Base-by-base conservation (phyloP, 768 basidiomycete genomes). In the Vishniacozyma victoriae region DNA sequence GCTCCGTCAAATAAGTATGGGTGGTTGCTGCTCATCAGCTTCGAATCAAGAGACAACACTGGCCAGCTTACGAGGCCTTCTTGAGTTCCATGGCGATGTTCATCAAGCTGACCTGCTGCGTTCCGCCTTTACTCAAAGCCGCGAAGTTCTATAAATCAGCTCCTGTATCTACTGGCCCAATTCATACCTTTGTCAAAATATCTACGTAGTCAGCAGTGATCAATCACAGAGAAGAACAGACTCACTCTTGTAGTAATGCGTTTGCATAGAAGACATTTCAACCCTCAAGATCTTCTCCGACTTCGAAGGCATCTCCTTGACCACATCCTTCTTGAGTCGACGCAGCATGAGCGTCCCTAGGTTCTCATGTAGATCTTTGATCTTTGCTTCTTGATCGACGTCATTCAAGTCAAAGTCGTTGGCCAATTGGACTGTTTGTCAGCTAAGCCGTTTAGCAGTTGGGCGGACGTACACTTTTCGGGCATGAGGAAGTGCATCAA, bases 401-500 rank as follows among this genome's bases (percentile, higher is more conserved):
- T 97, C 93, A 59, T 78, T 84, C 43, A 99, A 77, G 72, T 97
- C 95, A 57, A 97, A 97, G 68, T 97, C 92, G 73, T 88, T 91
- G 11, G 86, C 85, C 23, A 99, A 78, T 26, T 86, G 83, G 72
- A 96, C 88, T 93, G 68, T 20, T 41, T 41, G 47, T 41, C 35
- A 54, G 59, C 11, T 9, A 29, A 19, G 9, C 22, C 19, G 35
- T 16, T 12, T 39, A 42, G 15, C 15, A 39, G 9, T 35, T 5
- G 15, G 15, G 23, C 14, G 7, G 4, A 55, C 85, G 71, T 57
- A 87, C 89, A 99, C 76, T 88, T 89, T 64, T 97, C 92, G 6
- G 95, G 95, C 87, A 95, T 95, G 58, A 97, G 77, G 78, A 99
- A 99, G 72, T 97, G 95, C 93, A 97, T 97, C 71, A 97, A 75